Conservation (phyloP, 2,329 filamentous ascomycete species). For the Fusarium sp. region DNA sequence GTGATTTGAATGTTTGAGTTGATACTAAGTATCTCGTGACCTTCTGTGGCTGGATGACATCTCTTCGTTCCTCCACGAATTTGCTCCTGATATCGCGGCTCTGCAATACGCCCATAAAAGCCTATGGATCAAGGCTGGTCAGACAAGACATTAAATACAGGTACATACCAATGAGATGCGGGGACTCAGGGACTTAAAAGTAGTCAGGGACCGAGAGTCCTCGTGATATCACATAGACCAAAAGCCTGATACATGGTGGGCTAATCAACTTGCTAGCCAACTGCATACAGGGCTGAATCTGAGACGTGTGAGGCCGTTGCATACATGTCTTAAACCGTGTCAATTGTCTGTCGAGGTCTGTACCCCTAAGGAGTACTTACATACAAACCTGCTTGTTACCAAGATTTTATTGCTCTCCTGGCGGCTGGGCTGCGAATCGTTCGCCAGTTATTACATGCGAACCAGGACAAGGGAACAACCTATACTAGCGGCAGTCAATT, state of each 20-base stretch:
- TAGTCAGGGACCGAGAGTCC: constrained; percentile 26
- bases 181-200: constrained; percentile 31
- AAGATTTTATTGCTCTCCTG: not conserved
- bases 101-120: not conserved
- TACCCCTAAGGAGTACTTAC: not conserved
- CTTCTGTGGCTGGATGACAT: not conserved
- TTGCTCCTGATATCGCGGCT: not conserved
- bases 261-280: constrained; percentile 33
- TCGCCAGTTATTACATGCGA: constrained; percentile 12
- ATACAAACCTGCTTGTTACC: not conserved
- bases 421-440: not conserved
- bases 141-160: constrained; percentile 12
- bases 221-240: constrained; percentile 25
- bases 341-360: constrained; percentile 8
- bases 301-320: constrained; percentile 40
- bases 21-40: not conserved
- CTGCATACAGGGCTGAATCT: constrained; percentile 34
- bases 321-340: constrained; percentile 35
- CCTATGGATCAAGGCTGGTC: not conserved
- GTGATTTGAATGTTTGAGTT: too few relatives aligned
- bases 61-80: not conserved
- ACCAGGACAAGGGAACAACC: not conserved
- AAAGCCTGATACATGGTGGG: constrained; percentile 8
- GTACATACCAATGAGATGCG: constrained; percentile 25
- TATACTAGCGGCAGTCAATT: constrained; percentile 13